These are phyloP conservation scores for Colletotrichum tropicale DNA, from an alignment of 2,329 filamentous ascomycete genomes.

Conservation along the genomic window DNA sequence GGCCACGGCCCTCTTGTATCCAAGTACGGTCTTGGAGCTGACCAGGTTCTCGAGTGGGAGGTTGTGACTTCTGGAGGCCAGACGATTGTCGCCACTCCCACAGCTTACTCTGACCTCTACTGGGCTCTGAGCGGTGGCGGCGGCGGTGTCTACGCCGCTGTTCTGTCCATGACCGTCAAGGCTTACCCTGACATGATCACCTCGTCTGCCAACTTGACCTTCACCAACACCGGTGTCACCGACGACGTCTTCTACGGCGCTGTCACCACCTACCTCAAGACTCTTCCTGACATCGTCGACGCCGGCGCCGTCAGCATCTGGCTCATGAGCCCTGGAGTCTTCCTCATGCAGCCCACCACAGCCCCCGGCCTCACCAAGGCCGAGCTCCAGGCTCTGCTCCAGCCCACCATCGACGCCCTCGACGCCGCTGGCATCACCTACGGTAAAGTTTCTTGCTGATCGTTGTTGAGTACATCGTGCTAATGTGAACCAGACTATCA, in stretches of 20 bases:
- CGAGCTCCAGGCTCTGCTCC: constrained; percentile 42
- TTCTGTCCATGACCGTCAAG: constrained; percentile 50
- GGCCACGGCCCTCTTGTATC: constrained; percentile 54
- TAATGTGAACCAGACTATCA: background rate
- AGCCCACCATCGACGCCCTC: constrained; percentile 40
- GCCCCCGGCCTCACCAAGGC: constrained; percentile 44
- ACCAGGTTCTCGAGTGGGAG: constrained; percentile 55
- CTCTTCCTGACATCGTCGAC: constrained; percentile 4
- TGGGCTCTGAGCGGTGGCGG: constrained; percentile 61
- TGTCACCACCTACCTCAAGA: constrained; percentile 3
- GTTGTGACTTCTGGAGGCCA: constrained; percentile 51
- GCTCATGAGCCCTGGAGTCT: background rate
- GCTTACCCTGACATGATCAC: constrained; percentile 34
- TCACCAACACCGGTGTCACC: constrained; percentile 28
- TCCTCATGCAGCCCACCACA: constrained; percentile 35
- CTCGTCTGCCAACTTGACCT: constrained; percentile 47
- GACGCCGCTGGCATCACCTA: constrained; percentile 26
- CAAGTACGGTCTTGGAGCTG: constrained; percentile 54
- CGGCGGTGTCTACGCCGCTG: constrained; percentile 55
- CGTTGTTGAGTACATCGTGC: background rate
- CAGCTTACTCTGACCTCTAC: constrained; percentile 54
- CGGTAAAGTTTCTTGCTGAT: background rate
- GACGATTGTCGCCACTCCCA: constrained; percentile 43
- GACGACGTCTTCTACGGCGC: constrained; percentile 25
- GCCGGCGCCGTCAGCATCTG: constrained; percentile 16